Base-by-base conservation (phyloP, 345 rosid genomes). In the Carallia pectinifolia region DNA sequence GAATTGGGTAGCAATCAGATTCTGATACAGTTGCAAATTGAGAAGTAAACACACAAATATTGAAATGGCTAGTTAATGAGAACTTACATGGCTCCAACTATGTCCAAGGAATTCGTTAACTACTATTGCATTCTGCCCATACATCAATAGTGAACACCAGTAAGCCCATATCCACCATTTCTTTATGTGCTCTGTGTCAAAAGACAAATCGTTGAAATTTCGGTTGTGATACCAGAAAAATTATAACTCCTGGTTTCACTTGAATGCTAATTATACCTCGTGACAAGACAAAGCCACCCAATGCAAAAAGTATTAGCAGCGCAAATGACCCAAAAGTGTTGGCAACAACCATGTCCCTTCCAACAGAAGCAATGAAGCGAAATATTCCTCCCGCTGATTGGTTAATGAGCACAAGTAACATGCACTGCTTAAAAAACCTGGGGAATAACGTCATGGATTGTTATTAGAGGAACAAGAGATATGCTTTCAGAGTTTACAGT, bases 321-420 rank as follows among this genome's bases (percentile, higher is more conserved):
- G 83, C 67, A 79, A 87, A 88, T 40, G 92, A 71, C 4, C 92
- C 96, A 36, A 90, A 85, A 17, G 94, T 82, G 48, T 79, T 81
- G 23, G 92, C 87, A 39, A 85, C 81, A 40, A 84, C 73, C 86
- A 90, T 76, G 70, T 80, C 84, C 68, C 97, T 87, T 52, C 88
- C 87, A 5, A 69, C 34, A 53, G 89, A 87, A 27, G 84, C 92
- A 33, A 85, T 62, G 39, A 83, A 40, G n/a, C 90, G 92, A 66
- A 87, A 90, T 71, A 92, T 68, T 58, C 64, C 92, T 7, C 85
- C 82, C 53, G 90, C 85, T 91, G 83, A 85, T 67, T 88, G 92
- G 77, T 79, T 82, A 44, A 80, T 71, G 16, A 76, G 37, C 38
- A 79, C 67, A 2, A 92, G 96, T 23, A 81, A 54, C 36, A 92